Evolutionary conservation across 2,329 filamentous ascomycete species (phyloP), one percentile per base, ranked within the genome.

Genomic region (Beauveria medogensis): DNA sequence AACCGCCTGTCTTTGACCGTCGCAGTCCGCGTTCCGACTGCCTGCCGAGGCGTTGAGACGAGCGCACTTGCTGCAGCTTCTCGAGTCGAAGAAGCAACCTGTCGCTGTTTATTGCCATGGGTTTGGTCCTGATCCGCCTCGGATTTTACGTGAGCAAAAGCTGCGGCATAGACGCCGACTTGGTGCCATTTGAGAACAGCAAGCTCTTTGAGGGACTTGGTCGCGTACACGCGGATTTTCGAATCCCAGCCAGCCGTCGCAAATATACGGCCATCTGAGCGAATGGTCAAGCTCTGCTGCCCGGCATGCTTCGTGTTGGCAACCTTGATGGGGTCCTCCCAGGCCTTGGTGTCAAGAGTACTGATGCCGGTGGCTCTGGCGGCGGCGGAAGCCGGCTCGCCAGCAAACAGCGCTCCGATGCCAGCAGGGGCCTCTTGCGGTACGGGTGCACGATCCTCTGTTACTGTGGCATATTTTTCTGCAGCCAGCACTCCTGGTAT

Each of bases 131-230:
- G 20, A 9, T 43, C 20, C 40, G 48, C 12, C 37, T 18, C 53
- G 20, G 60, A 10, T 20, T 30, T 37, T 62, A 84, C 66, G 26
- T 74, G 68, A 1, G 83, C 87, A 76, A 97, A 95, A 0, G 85
- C 87, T 20, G 90, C 82, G 3, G 90, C 84, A 74, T 94, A 97
- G 65, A 91, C 92, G 1, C 92, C 92, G 37, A 90, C 88, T 66
- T 88, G 86, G 73, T 97, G 94, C 93, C 93, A 97, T 73, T 95
- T 96, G 64, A 97, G 76, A 59, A 97, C 91, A 0, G 93, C 94
- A 12, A 97, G 74, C 73, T 97, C 92, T 69, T 88, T 90, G 79
- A 97, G 81, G 0, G 86, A 89, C 73, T 88, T 91, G 52, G 82
- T 76, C 3, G 88, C 89, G 72, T 97, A 99, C 1, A 97, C 86